Evolutionary conservation across 2,329 filamentous ascomycete species (phyloP).

Genomic region (Aspergillus sp.): DNA sequence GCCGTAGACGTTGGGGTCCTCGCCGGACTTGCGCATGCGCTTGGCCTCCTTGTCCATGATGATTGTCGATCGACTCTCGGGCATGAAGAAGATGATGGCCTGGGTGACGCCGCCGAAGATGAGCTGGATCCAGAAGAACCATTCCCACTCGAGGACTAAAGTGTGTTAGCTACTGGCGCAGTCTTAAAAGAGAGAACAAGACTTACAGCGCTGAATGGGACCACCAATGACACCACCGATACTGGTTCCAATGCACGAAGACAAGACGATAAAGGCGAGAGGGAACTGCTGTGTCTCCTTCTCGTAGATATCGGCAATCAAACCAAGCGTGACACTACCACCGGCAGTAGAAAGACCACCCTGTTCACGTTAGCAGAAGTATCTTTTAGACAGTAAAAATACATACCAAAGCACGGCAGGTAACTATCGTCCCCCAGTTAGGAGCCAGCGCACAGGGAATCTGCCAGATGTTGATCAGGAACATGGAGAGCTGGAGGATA

Average conservation of each 20-base stretch:
- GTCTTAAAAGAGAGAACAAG: not conserved
- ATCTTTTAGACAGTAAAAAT: too few species aligned
- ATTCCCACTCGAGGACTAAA: slow-evolving; percentile 42
- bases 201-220: slow-evolving; percentile 50
- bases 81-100: slow-evolving; percentile 57
- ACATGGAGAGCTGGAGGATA: slow-evolving; percentile 69
- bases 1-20: slow-evolving; percentile 64
- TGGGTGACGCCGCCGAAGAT: slow-evolving; percentile 57
- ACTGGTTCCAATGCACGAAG: slow-evolving; percentile 73
- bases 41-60: slow-evolving; percentile 61
- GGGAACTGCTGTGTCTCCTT: slow-evolving; percentile 70
- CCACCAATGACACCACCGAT: slow-evolving; percentile 56
- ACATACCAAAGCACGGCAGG: slow-evolving; percentile 57
- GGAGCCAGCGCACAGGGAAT: slow-evolving; percentile 70
- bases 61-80: slow-evolving; percentile 58
- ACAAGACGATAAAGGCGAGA: slow-evolving; percentile 73
- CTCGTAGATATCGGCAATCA: slow-evolving; percentile 75
- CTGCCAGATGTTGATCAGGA: slow-evolving; percentile 77
- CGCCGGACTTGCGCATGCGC: slow-evolving; percentile 50
- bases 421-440: slow-evolving; percentile 69
- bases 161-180: not conserved
- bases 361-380: not conserved
- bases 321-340: slow-evolving; percentile 70
- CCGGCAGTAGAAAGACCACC: slow-evolving; percentile 71
- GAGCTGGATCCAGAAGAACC: slow-evolving; percentile 66